Evolutionary conservation across 257 asterid species (phyloP).

Genomic region (Solanum medicagineum): DNA sequence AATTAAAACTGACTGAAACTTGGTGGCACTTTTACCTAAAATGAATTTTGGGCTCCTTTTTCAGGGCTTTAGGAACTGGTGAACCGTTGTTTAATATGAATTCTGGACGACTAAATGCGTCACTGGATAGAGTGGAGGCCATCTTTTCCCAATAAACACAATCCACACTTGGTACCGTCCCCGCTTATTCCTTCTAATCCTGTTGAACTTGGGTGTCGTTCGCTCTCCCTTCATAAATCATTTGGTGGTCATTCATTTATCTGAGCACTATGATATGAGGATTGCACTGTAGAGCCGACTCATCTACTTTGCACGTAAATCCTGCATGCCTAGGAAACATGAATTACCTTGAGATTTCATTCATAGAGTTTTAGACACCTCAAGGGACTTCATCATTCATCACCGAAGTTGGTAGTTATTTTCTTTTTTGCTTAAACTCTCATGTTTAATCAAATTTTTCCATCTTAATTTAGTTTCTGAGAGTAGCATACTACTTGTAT

Average conservation of each 20-base stretch:
- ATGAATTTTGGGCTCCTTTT: background rate
- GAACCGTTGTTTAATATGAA: constrained; percentile 85
- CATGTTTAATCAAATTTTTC: too few species aligned
- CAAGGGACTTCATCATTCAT: background rate
- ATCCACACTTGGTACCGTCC: constrained; percentile 6
- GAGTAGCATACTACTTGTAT: background rate
- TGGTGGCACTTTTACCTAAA: background rate
- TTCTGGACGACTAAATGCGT: constrained; percentile 80
- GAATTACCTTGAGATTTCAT: background rate
- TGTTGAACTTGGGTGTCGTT: background rate
- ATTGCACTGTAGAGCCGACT: background rate
- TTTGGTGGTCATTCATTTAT: background rate
- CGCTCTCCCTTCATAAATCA: background rate
- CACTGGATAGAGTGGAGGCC: constrained; percentile 91
- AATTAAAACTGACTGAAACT: background rate
- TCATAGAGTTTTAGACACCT: background rate
- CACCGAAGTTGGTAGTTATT: background rate
- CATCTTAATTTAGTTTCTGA: too few species aligned
- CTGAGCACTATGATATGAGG: background rate
- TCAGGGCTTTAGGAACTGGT: constrained; percentile 72
- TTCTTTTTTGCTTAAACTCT: background rate
- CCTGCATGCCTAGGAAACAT: background rate
- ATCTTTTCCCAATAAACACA: constrained; percentile 42
- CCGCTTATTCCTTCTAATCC: background rate
- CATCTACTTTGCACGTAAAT: background rate